Evolutionary conservation across 1,284 basidiomycete genomes (phyloP).

Genomic region (Phylloboletellus chloephorus): DNA sequence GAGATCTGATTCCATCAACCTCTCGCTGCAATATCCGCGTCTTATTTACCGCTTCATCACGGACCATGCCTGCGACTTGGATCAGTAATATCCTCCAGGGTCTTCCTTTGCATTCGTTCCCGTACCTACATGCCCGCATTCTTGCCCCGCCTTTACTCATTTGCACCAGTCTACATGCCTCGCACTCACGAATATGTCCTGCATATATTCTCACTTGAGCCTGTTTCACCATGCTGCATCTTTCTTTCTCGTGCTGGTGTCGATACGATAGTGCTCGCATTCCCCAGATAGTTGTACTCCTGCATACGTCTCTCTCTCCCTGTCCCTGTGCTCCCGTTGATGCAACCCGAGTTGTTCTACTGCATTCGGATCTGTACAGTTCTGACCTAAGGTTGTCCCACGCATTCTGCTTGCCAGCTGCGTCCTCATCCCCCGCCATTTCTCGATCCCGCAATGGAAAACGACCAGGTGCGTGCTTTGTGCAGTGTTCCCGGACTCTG

Average conservation of each 20-base stretch:
- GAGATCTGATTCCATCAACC: slow-evolving; percentile 19
- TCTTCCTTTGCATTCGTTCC: slow-evolving; percentile 14
- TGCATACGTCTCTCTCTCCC: slow-evolving; percentile 2
- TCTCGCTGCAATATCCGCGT: slow-evolving; percentile 16
- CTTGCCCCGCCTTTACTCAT: slow-evolving; percentile 20
- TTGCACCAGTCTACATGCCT: slow-evolving; percentile 20
- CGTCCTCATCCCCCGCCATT: slow-evolving; percentile 1
- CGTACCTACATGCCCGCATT: slow-evolving; percentile 20
- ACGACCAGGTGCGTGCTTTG: slow-evolving; percentile 59
- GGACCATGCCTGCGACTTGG: slow-evolving; percentile 31
- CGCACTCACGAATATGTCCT: slow-evolving; percentile 19
- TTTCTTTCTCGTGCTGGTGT: slow-evolving; percentile 1
- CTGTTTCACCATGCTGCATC: slow-evolving; percentile 10
- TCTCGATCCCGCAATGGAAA: slow-evolving; percentile 56
- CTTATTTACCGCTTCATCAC: slow-evolving; percentile 20
- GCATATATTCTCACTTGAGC: slow-evolving; percentile 12
- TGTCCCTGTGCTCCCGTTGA: not conserved
- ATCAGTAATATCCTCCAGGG: slow-evolving; percentile 20
- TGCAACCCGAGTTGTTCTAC: slow-evolving; percentile 7
- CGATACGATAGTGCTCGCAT: slow-evolving; percentile 4
- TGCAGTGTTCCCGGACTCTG: not conserved
- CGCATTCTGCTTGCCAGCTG: slow-evolving; percentile 12
- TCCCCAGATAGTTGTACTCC: slow-evolving; percentile 2
- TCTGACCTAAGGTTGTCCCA: slow-evolving; percentile 27
- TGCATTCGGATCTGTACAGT: slow-evolving; percentile 25